Percentiles rank a stretch among this genome's conserved stretches.
Conservation (phyloP, 352 stramenopile genomes). For the Pythium phragmitis region DNA sequence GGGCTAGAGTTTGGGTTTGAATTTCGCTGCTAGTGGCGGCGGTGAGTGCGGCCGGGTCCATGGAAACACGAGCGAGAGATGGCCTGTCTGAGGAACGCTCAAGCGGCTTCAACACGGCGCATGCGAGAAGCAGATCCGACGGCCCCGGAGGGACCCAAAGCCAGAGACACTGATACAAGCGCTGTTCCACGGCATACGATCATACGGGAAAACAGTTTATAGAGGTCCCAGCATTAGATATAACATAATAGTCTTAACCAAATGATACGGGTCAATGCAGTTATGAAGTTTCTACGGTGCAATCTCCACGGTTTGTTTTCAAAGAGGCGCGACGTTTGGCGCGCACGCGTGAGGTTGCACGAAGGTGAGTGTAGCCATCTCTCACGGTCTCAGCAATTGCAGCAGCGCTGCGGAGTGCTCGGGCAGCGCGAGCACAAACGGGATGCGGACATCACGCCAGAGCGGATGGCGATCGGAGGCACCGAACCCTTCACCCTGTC, state of each 20-base stretch:
- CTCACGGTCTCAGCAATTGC: conserved; percentile 10
- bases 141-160: neutral
- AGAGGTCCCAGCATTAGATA: neutral
- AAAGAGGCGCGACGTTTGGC: conserved; percentile 29
- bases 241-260: neutral
- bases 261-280: neutral
- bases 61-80: neutral
- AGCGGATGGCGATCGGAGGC: conserved; percentile 47
- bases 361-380: conserved; percentile 34
- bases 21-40: too few relatives aligned
- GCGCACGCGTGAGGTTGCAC: conserved; percentile 13
- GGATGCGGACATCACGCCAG: conserved; percentile 60
- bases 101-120: conserved; percentile 23
- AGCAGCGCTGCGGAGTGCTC: conserved; percentile 40
- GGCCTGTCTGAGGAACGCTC: neutral
- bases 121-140: conserved; percentile 4
- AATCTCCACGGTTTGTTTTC: conserved; percentile 16
- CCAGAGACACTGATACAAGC: neutral
- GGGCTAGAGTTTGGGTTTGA: neutral
- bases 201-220: neutral
- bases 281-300: neutral
- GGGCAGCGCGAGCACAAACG: conserved; percentile 48
- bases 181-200: neutral
- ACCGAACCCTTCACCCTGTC: conserved; percentile 57
- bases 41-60: neutral